Conservation (phyloP, 768 basidiomycete genomes). For the Plicaturopsis crispa region DNA sequence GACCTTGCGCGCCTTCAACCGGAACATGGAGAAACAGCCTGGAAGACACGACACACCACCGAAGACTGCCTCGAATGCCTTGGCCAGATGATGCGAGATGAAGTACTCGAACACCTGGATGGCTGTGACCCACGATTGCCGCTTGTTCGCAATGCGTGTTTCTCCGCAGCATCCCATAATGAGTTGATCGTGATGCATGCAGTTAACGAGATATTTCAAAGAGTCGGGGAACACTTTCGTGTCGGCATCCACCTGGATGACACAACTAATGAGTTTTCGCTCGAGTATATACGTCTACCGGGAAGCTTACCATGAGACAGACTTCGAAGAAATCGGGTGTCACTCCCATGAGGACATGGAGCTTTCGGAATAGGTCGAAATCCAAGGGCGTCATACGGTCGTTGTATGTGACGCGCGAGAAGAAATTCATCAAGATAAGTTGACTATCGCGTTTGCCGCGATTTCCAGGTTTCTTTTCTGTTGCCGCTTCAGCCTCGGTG, state of each 20-base stretch:
- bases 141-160: constrained; percentile 97
- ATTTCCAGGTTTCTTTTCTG: constrained; percentile 94
- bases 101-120: constrained; percentile 99
- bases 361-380: constrained; percentile 96
- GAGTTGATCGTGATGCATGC: constrained; percentile 97
- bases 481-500: constrained; percentile 71
- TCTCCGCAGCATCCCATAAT: constrained; percentile 99
- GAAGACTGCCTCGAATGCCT: constrained; percentile 98
- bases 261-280: constrained; percentile 8
- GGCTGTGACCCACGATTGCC: constrained; percentile 95
- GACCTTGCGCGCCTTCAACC: constrained; percentile 85
- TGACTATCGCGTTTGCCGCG: constrained; percentile 98
- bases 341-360: constrained; percentile 95
- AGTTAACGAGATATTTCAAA: constrained; percentile 86
- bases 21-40: constrained; percentile 99
- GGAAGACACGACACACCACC: constrained; percentile 99
- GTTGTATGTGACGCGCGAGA: constrained; percentile 97
- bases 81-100: constrained; percentile 97
- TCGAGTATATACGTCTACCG: neutral
- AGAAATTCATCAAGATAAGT: constrained; percentile 99
- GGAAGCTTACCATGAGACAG: constrained; percentile 77
- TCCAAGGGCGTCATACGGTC: constrained; percentile 98
- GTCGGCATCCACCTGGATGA: constrained; percentile 88
- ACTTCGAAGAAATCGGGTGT: constrained; percentile 99
- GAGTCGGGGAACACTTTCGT: constrained; percentile 93